Evolutionary conservation across 1,139 yeast species (phyloP), one percentile per base, ranked within the genome.

Genomic region (Suhomyces panamericanus): DNA sequence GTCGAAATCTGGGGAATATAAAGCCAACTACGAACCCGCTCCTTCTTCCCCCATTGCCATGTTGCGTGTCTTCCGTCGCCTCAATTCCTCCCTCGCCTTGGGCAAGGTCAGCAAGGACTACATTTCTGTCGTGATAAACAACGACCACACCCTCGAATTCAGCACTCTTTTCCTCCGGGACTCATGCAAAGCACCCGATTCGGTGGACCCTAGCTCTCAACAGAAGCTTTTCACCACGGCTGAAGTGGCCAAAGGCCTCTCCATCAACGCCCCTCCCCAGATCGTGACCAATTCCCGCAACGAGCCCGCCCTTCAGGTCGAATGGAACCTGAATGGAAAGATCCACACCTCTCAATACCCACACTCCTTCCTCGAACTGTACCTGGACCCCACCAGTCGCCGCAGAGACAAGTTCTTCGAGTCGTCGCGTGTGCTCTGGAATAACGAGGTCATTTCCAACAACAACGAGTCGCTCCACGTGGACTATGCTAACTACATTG

Each of bases 211-310:
- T 2, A 61, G 64, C 27, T 76, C 89, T 0, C 74, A 76, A 30
- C 95, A 86, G 58, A 86, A 84, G 58, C 61, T 75, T 27, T 84
- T 86, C 62, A 80, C 87, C 9, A 85, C 93, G 0, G 84, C 81
- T 1, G 67, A 75, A 44, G 63, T 78, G 6, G 54, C 64, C 10
- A 48, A 49, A 4, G 51, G 55, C 15, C 60, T 71, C 39, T 42
- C 51, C 14, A 51, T 73, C 3, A 49, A 51, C 12, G 51, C 48
- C 0, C 55, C 64, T 3, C 71, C 80, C 17, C 39, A 49, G 9
- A 56, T 72, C 34, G 54, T 62, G 3, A 63, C 63, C 10, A 63
- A 65, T 17, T 64, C 67, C 22, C 34, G 29, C 4, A 34, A 36
- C 12, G 43, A 41, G 10, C 42, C 40, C 6, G 57, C 58, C 0